phyloP scores from a whole-genome alignment of 306 rosid species.

The Comarum palustre region DNA sequence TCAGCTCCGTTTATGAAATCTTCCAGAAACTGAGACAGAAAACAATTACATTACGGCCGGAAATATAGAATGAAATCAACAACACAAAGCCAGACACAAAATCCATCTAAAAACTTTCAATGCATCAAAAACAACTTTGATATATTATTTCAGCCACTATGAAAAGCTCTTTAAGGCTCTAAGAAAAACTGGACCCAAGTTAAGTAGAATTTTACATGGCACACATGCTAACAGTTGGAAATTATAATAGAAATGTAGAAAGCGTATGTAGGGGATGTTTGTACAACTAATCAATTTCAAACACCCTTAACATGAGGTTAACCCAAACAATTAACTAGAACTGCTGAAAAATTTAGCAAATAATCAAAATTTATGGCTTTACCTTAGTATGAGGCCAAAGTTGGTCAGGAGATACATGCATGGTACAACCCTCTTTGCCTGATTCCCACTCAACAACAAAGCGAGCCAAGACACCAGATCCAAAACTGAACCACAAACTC shows the following conservation, averaged over 20 bases:
- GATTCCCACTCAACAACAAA: slow-evolving; percentile 99
- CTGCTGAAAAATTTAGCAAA: slow-evolving; percentile 4
- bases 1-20: slow-evolving; percentile 98
- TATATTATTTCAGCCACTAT: neutral
- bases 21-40: slow-evolving; percentile 75
- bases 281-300: neutral
- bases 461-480: slow-evolving; percentile 85
- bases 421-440: slow-evolving; percentile 95
- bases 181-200: neutral
- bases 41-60: slow-evolving; percentile 16
- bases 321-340: slow-evolving; percentile 5
- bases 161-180: slow-evolving; percentile 2
- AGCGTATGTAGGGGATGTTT: neutral
- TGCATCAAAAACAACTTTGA: slow-evolving; percentile 5
- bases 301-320: neutral
- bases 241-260: neutral
- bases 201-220: neutral
- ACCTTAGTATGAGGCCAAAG: slow-evolving; percentile 99
- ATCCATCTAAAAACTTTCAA: neutral
- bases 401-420: slow-evolving; percentile 98
- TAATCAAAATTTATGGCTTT: slow-evolving; percentile 23
- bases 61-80: neutral
- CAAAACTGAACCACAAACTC: slow-evolving; percentile 99
- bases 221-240: neutral
- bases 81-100: neutral